Evolutionary conservation across 805 yeast species (phyloP).

Genomic region (Yarrowia sp.): DNA sequence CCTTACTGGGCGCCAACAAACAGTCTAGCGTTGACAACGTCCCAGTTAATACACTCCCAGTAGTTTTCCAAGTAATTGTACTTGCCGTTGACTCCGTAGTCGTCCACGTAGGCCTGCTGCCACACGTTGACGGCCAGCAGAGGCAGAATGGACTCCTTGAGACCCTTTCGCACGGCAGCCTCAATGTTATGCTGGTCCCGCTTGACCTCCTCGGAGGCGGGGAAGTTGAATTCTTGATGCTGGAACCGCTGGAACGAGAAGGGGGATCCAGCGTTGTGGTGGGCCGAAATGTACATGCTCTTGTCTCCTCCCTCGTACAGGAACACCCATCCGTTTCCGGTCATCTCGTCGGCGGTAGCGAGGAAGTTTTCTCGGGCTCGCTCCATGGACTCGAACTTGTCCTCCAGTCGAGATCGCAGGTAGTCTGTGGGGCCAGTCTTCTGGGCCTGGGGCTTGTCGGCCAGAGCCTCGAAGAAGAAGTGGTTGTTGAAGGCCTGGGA

Average conservation of each 20-base stretch:
- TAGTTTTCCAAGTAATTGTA: conserved; percentile 72
- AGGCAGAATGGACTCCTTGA: conserved; percentile 58
- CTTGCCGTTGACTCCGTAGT: conserved; percentile 82
- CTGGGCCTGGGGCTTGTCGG: conserved; percentile 43
- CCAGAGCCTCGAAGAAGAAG: conserved; percentile 74
- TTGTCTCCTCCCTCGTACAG: conserved; percentile 65
- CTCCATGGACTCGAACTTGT: conserved; percentile 75
- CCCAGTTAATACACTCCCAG: conserved; percentile 87
- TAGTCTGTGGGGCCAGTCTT: conserved; percentile 48
- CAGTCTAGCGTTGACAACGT: conserved; percentile 48
- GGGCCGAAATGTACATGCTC: conserved; percentile 70
- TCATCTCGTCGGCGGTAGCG: conserved; percentile 70
- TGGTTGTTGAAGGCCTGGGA: conserved; percentile 94
- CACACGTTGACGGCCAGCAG: conserved; percentile 80
- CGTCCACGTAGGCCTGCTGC: conserved; percentile 87
- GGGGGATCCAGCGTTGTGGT: conserved; percentile 91
- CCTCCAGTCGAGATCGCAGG: conserved; percentile 55
- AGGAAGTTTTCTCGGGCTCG: conserved; percentile 77
- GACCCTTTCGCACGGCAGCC: conserved; percentile 55
- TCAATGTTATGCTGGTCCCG: conserved; percentile 53
- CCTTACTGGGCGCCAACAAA: conserved; percentile 39
- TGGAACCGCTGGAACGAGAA: conserved; percentile 67
- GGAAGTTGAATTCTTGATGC: conserved; percentile 75
- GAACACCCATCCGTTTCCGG: conserved; percentile 94
- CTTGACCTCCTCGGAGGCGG: conserved; percentile 56